These are phyloP conservation scores for Musa schizocarpa DNA, from an alignment of 176 grass and related monocot genomes.

Conservation along the genomic window DNA sequence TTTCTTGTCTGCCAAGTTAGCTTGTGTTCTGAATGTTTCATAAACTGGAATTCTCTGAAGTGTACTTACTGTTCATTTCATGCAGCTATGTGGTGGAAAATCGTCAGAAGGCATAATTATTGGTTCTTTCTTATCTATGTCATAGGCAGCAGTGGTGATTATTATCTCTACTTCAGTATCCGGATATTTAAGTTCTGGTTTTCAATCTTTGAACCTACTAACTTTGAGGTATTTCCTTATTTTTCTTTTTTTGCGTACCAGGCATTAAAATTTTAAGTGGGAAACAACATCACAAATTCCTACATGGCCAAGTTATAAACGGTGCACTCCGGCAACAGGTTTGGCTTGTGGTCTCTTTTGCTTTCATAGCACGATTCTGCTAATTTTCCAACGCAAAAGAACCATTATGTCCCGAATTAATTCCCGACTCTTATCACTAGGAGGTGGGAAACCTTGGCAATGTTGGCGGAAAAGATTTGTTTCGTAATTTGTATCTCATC, in stretches of 20 bases:
- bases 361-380: not conserved
- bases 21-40: not conserved
- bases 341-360: conserved; percentile 20
- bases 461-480: no score
- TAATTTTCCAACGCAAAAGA: no score
- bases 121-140: conserved; percentile 98
- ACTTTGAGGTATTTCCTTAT: conserved; percentile 7
- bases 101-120: conserved; percentile 88
- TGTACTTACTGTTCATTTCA: not conserved
- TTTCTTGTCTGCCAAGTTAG: not conserved
- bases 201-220: not conserved
- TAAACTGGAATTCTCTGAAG: not conserved
- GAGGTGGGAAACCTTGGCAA: no score
- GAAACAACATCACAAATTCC: conserved; percentile 82
- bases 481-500: no score
- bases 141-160: conserved; percentile 96
- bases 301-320: conserved; percentile 98
- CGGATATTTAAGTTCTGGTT: not conserved
- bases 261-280: conserved; percentile 91
- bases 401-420: no score
- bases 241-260: conserved; percentile 15
- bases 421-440: no score
- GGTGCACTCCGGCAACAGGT: conserved; percentile 78
- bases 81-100: conserved; percentile 85
- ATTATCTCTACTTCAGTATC: conserved; percentile 11